Conservation (phyloP, 176 grass and related monocot genomes). For the Elymus sibiricus region DNA sequence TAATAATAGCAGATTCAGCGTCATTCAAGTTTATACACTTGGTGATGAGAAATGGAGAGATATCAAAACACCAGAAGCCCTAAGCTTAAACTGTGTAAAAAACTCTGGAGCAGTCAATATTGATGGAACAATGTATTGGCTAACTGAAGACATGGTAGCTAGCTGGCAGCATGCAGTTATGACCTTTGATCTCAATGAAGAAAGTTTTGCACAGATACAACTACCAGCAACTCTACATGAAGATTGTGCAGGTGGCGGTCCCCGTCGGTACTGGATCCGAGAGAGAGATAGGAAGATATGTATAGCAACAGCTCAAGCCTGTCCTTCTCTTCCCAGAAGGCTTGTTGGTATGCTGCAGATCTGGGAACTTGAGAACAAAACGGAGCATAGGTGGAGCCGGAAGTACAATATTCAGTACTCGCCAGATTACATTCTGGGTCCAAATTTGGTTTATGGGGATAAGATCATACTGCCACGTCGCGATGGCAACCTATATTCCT, state of each 20-base stretch:
- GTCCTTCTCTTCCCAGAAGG: neutral
- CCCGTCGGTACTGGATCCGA: neutral
- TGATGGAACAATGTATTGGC: slow-evolving; percentile 29
- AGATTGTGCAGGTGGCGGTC: neutral
- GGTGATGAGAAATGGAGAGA: slow-evolving; percentile 26
- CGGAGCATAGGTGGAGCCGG: slow-evolving; percentile 16
- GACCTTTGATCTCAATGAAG: slow-evolving; percentile 26
- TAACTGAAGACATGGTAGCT: neutral
- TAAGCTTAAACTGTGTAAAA: slow-evolving; percentile 1
- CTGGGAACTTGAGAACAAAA: neutral
- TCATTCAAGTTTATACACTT: slow-evolving; percentile 34
- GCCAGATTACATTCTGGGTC: neutral
- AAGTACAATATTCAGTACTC: slow-evolving; percentile 3
- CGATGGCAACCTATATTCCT: neutral
- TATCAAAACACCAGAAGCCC: neutral
- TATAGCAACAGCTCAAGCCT: neutral
- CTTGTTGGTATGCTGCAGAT: slow-evolving; percentile 11
- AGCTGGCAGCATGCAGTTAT: slow-evolving; percentile 7
- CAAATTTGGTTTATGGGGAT: neutral
- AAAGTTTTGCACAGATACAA: neutral
- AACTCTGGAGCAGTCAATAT: neutral
- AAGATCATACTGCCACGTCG: neutral
- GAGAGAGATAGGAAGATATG: slow-evolving; percentile 17
- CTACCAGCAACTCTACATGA: neutral
- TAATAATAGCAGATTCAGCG: neutral